Base-by-base conservation (phyloP, 768 basidiomycete species). In the Coprinopsis strossmayeri region DNA sequence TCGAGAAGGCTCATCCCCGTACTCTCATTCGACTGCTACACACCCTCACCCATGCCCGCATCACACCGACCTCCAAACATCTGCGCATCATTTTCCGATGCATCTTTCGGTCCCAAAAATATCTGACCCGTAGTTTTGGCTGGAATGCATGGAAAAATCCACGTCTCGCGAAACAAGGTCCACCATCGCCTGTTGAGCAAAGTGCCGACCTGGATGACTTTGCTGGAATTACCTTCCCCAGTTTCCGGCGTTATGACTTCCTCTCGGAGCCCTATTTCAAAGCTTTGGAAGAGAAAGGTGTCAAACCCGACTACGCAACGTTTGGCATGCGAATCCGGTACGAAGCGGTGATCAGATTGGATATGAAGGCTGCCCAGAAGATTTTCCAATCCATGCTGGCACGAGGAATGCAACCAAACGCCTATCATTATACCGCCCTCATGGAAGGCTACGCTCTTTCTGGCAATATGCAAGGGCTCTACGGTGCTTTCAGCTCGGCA, bases 401-500 rank as follows among this genome's bases (percentile, higher is more conserved):
- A 42, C 78, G 79, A 49, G 90, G 90, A 9, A 70, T 93, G 47
- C 77, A 77, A 41, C 82, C 87, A 9, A 85, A 79, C 57, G 70
- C 71, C 48, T 79, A 87, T 59, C 91, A 93, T 63, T 84, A 81
- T 56, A 70, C 72, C 25, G 81, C 87, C 45, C 66, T 93, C 50
- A 82, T 93, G 74, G 81, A 87, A 55, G 87, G 85, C n/a, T 83
- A 82, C 55, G 65, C 73, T 15, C 69, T 64, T 2, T 62, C 64
- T 1, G 87, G 86, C n/a, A 72, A 90, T 61, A 67, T 84, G 53
- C 57, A 63, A 12, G 69, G 69, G 17, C 86, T 88, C 21, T 62
- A 72, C 49, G 69, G 70, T 44, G 66, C 81, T 35, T 73, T 93
- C 69, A 65, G 64, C 51, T 64, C 77, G 15, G 77, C 81, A 23